phyloP scores from a whole-genome alignment of 352 stramenopile species.

The Phytopythium kandeliae region DNA sequence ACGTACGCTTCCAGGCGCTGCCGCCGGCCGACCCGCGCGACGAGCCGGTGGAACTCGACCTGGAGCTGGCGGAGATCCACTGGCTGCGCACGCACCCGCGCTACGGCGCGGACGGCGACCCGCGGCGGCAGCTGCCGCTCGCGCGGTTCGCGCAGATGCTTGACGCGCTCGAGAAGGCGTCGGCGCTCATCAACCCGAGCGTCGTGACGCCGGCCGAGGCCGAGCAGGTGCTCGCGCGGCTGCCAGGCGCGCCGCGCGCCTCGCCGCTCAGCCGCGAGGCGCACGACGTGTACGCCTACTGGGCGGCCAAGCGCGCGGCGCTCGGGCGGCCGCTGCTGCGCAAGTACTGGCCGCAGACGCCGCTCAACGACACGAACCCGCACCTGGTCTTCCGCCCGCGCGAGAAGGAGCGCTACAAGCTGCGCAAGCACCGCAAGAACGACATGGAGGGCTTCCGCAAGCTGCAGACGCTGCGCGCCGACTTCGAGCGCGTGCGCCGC shows the following conservation, averaged over 20 bases:
- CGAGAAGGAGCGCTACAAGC: constrained; percentile 97
- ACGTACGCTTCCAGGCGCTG: constrained; percentile 77
- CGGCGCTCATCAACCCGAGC: constrained; percentile 71
- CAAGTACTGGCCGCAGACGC: constrained; percentile 95
- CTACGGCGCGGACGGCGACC: constrained; percentile 77
- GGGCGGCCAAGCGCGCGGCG: constrained; percentile 91
- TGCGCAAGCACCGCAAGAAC: constrained; percentile 95
- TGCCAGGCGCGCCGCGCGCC: constrained; percentile 45
- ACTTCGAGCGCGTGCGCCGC: constrained; percentile 90
- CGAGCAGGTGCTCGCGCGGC: constrained; percentile 67
- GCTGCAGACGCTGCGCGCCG: constrained; percentile 88
- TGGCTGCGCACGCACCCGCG: constrained; percentile 82
- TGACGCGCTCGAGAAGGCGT: constrained; percentile 84
- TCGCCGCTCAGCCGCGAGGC: constrained; percentile 69
- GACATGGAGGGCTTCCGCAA: constrained; percentile 95
- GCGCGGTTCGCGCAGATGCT: constrained; percentile 76
- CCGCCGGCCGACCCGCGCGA: constrained; percentile 36
- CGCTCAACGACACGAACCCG: constrained; percentile 97
- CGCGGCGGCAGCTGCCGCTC: constrained; percentile 66
- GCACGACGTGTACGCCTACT: constrained; percentile 93
- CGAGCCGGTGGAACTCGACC: constrained; percentile 56
- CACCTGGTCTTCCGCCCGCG: constrained; percentile 97
- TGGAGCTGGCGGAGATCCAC: constrained; percentile 83
- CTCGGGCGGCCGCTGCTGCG: constrained; percentile 92
- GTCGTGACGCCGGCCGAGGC: constrained; percentile 68